phyloP scores from a whole-genome alignment of 2,329 filamentous ascomycete genomes.

The Davidsoniella australis region DNA sequence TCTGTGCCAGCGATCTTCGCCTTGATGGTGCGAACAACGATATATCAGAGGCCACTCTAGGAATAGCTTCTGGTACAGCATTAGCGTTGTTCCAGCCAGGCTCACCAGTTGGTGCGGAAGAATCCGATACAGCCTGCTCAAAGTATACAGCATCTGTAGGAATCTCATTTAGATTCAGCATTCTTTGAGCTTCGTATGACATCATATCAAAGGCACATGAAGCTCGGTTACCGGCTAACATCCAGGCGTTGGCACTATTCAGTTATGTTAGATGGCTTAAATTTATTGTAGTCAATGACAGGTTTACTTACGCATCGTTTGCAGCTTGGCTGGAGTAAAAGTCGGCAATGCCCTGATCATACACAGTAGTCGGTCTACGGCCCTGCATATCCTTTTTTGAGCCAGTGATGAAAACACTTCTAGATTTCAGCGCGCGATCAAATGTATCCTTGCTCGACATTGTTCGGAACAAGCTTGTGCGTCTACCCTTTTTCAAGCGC shows the following conservation, averaged over 20 bases:
- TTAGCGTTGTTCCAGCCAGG: slow-evolving; percentile 8
- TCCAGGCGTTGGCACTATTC: slow-evolving; percentile 7
- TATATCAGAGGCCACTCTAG: slow-evolving; percentile 29
- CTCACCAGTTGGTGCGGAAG: slow-evolving; percentile 19
- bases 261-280: neutral
- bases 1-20: slow-evolving; percentile 30
- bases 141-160: slow-evolving; percentile 18
- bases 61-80: slow-evolving; percentile 17
- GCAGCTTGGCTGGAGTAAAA: slow-evolving; percentile 11
- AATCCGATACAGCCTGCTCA: slow-evolving; percentile 21
- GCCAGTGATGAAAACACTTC: slow-evolving; percentile 8
- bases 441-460: slow-evolving; percentile 7
- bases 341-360: slow-evolving; percentile 1
- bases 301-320: slow-evolving; percentile 9
- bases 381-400: neutral
- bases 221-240: slow-evolving; percentile 18
- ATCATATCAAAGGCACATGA: slow-evolving; percentile 27
- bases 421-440: neutral
- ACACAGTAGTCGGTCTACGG: slow-evolving; percentile 6
- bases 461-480: slow-evolving; percentile 9
- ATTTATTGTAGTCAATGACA: neutral
- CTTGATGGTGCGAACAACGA: slow-evolving; percentile 31
- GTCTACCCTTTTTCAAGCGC: slow-evolving; percentile 5
- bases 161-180: slow-evolving; percentile 25
- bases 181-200: slow-evolving; percentile 29